Percentiles rank a stretch among this genome's conserved stretches.
Evolutionary conservation across 331 rosid genomes (phyloP).

Genomic region (Stylosanthes scabra): DNA sequence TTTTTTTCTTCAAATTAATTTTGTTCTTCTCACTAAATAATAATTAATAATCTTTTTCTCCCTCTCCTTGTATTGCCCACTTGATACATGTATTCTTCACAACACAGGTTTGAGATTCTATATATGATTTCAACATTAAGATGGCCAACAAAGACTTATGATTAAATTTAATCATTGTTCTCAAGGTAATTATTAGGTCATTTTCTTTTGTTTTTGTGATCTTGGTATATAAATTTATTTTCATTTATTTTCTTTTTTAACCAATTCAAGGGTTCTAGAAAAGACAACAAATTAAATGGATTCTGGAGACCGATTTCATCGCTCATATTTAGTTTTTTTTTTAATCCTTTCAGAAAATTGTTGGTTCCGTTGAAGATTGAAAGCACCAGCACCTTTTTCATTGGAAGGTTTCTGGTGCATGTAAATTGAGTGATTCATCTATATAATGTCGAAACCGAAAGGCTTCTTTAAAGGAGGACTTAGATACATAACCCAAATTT

Average conservation of each 20-base stretch:
- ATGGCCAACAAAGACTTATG: conserved; percentile 15
- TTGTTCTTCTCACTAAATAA: too few relatives aligned
- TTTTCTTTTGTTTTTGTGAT: not conserved
- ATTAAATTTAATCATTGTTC: not conserved
- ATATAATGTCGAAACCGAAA: conserved; percentile 70
- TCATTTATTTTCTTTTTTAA: not conserved
- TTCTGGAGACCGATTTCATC: not conserved
- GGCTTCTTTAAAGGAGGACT: conserved; percentile 83
- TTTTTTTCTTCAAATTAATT: too few relatives aligned
- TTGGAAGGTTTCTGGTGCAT: conserved; percentile 39
- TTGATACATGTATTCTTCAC: conserved; percentile 20
- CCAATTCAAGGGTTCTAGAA: too few relatives aligned
- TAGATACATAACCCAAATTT: conserved; percentile 71
- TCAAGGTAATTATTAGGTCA: conserved; percentile 26
- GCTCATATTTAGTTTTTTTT: not conserved
- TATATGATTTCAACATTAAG: conserved; percentile 7
- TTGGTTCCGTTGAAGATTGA: conserved; percentile 43
- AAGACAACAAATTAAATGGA: not conserved
- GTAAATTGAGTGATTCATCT: conserved; percentile 25
- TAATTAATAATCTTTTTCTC: not conserved
- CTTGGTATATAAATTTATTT: not conserved
- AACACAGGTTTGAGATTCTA: conserved; percentile 12
- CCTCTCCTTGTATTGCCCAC: not conserved
- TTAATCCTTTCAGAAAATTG: conserved; percentile 18
- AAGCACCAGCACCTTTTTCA: conserved; percentile 22